Base-by-base conservation (phyloP, 2,329 filamentous ascomycete species). In the Microsporum audouinii region DNA sequence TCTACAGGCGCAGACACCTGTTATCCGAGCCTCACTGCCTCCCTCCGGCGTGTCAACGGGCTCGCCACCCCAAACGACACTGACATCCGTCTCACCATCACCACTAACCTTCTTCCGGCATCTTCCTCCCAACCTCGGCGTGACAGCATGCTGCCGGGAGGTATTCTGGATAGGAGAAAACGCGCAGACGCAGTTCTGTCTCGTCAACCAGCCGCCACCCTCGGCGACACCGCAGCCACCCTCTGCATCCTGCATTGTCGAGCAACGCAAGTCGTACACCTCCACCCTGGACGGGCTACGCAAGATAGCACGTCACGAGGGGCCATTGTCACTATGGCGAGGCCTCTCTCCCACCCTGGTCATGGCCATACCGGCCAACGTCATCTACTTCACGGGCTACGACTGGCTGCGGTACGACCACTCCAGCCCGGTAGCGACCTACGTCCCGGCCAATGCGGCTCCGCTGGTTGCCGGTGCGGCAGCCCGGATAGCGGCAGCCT, bases 301-400 rank as follows among this genome's bases (percentile, higher is more conserved):
- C 64, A 99, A 99, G 78, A 99, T 99, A 69, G 91, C 94, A 14
- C 85, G 89, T 56, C 91, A 97, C 71, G 94, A 99, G 76, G 94
- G 94, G 0, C 70, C 91, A 10, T 82, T 83, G 31, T 94, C 91
- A 1, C 76, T 99, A 39, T 99, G 94, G 92, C 84, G 94, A 63
- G 94, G 94, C 0, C 78, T 99, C 3, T 95, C 89, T n/a, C 92
- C 94, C 0, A 99, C 94, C 0, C 78, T 99, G 27, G 82, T 91
- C 65, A 99, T 99, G 94, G 86, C 91, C 0, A 83, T 99, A 4
- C 94, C 94, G 0, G 90, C 86, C 31, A 99, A 99, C 72, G 94
- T 99, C 66, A 97, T 99, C 66, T 99, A 99, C 76, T 96, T 97
- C 70, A 95, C 94, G 10, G 94, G 94, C 43, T 99, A 99, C 74